Base-by-base conservation (phyloP, 257 asterid genomes). In the Nicotiana tabacum region DNA sequence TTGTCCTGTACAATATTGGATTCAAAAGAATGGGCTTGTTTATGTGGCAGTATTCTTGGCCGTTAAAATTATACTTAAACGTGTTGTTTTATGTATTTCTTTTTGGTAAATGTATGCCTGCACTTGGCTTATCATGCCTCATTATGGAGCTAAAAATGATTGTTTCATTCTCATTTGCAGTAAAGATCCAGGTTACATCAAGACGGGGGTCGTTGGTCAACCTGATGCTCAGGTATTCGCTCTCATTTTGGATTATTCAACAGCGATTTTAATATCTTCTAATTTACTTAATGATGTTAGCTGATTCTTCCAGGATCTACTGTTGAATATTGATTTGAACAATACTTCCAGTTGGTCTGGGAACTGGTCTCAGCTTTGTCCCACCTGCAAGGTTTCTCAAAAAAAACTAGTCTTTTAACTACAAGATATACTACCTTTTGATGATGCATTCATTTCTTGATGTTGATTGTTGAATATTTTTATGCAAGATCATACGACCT, bases 301-400 rank as follows among this genome's bases (percentile, higher is more conserved):
- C 58, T 66, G 35, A 83, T 77, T 66, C 51, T 55, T 85, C 83
- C 92, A 94, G 99, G 97, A 96, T 89, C 97, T 92, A 78, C 87
- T 94, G 77, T 69, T 96, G 91, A 91, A 85, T 86, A 90, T 90
- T 89, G 99, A 94, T 84, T 82, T 92, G 87, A 90, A 86, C 87
- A 89, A 85, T 82, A 87, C 89, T 74, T 85, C 96, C 62, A 81
- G 80, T 65, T 94, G 97, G 99, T 90, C 87, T 17, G 99, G 98
- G 83, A 94, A 92, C 89, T 96, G 98, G 98, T 91, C 98, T 83
- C 99, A 94, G 84, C 97, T 96, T 83, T 94, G 99, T 90, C 99
- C 99, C 81, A 93, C 99, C 87, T 96, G 99, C 98, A 94, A 96
- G 99, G 98, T 96, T 87, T 81, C 78, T 81, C 46, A 30, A 43